Evolutionary conservation across 805 yeast species (phyloP).

Genomic region (Debaryomyces tyrocola): DNA sequence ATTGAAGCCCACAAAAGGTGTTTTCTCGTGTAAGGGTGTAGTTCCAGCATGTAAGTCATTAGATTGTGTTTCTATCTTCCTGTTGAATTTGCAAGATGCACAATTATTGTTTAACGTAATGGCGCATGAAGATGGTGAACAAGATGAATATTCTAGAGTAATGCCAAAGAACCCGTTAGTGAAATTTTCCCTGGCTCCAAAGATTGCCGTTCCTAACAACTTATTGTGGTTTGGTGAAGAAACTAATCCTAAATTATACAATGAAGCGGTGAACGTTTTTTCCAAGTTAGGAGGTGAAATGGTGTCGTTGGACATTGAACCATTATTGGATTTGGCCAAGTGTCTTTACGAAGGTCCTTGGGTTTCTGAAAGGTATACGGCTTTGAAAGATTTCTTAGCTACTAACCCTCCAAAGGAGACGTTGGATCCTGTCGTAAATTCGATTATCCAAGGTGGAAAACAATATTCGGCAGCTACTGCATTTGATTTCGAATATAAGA

Average conservation of each 20-base stretch:
- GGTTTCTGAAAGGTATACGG: conserved; percentile 94
- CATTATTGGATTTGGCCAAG: conserved; percentile 76
- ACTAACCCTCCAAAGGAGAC: conserved; percentile 67
- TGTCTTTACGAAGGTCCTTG: conserved; percentile 97
- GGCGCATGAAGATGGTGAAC: conserved; percentile 64
- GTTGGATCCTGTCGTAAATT: conserved; percentile 80
- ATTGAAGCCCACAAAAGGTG: conserved; percentile 89
- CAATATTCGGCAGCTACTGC: conserved; percentile 78
- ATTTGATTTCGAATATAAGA: conserved; percentile 81
- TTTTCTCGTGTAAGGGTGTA: conserved; percentile 85
- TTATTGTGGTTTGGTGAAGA: conserved; percentile 80
- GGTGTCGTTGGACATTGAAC: conserved; percentile 67
- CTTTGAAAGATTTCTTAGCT: conserved; percentile 69
- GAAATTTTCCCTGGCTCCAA: conserved; percentile 58
- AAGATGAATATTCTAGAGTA: conserved; percentile 79
- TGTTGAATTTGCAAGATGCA: conserved; percentile 79
- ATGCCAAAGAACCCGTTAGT: conserved; percentile 67
- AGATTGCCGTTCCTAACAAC: conserved; percentile 72
- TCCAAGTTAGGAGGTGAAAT: conserved; percentile 51
- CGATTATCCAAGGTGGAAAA: conserved; percentile 77
- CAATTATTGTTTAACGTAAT: conserved; percentile 70
- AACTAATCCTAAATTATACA: conserved; percentile 71
- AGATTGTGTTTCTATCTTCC: conserved; percentile 87
- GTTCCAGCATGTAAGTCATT: conserved; percentile 96
- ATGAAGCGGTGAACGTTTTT: conserved; percentile 52